Evolutionary conservation across 495 filamentous ascomycete species (phyloP), one percentile per base, ranked within the genome.

Genomic region (Monascus purpureus): DNA sequence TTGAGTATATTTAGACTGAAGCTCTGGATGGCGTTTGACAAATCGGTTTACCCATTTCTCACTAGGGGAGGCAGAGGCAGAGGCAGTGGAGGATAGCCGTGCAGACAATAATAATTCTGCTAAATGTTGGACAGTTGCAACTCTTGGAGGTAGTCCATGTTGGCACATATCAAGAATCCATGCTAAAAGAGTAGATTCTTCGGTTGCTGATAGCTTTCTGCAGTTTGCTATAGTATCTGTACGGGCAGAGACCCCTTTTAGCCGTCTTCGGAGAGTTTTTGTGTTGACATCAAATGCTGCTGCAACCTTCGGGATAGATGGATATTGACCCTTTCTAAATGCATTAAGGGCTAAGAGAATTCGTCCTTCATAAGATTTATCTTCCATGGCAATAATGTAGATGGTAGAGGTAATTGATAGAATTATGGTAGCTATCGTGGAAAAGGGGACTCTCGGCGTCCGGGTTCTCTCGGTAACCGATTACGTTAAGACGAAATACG

Each of bases 41-140:
- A 62, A 63, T 24, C 34, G 31, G 9, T 39, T 13, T 5, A 39
- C 38, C 53, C 38, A 61, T n/a, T 42, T 46, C 22, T 36, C 20
- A 5, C 20, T 9, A 22, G 9, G 4, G 20, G 20, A 9, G 4
- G 4, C 5, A 9, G 20, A 5, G 9, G 20, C 5, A 22, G 20
- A 22, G 5, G 9, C 8, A 28, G 5, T 4, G n/a, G n/a, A n/a
- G n/a, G n/a, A n/a, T n/a, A n/a, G n/a, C 9, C 9, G 4, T 4
- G 20, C 9, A 9, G 20, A 22, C 5, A 22, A 9, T 22, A 22
- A 5, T 4, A 22, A 9, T 9, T 22, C 20, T 4, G 20, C 20
- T 4, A 22, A 9, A 22, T 9, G 20, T 4, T 9, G 20, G 9
- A 22, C 20, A 9, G 20, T 22, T 9, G 20, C 4, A 5, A 22